These are phyloP conservation scores for Coniosporium apollinis DNA, from an alignment of 495 filamentous ascomycete genomes.

Conservation along the genomic window DNA sequence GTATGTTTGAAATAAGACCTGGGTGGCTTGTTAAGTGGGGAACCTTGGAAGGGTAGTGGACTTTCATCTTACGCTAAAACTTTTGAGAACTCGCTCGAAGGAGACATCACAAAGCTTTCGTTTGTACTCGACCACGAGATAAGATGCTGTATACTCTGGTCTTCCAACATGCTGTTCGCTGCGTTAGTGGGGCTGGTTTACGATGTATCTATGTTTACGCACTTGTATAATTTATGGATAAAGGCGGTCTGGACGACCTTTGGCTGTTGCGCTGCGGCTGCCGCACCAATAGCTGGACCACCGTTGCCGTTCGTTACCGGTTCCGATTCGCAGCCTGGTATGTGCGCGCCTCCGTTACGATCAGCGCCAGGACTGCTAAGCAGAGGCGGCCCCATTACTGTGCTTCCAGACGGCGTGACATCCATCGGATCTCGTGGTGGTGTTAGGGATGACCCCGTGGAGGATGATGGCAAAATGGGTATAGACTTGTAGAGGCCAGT, in stretches of 20 bases:
- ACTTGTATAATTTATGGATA: constrained; percentile 99
- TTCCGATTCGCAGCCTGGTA: constrained; percentile 4
- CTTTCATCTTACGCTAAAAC: constrained; percentile 78
- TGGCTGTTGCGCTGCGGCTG: constrained; percentile 79
- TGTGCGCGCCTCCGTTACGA: constrained; percentile 8
- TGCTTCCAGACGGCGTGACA: constrained; percentile 9
- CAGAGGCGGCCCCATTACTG: constrained; percentile 21
- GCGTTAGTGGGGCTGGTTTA: constrained; percentile 22
- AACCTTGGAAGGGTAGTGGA: constrained; percentile 13
- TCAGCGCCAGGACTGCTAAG: constrained; percentile 20
- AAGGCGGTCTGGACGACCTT: constrained; percentile 99
- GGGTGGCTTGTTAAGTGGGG: constrained; percentile 16
- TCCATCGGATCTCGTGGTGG: constrained; percentile 21
- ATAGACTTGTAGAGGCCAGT: constrained; percentile 17
- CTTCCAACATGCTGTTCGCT: constrained; percentile 74
- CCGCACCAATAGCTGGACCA: constrained; percentile 35
- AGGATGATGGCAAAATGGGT: constrained; percentile 23
- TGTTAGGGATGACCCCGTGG: constrained; percentile 9
- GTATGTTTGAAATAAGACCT: constrained; percentile 95
- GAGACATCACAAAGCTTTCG: constrained; percentile 97
- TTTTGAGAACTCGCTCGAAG: constrained; percentile 94
- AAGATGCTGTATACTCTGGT: constrained; percentile 76
- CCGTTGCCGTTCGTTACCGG: constrained; percentile 13
- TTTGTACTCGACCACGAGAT: constrained; percentile 90
- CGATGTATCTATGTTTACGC: constrained; percentile 18